Evolutionary conservation across 2,329 filamentous ascomycete species (phyloP).

Genomic region (Exophiala mesophila): DNA sequence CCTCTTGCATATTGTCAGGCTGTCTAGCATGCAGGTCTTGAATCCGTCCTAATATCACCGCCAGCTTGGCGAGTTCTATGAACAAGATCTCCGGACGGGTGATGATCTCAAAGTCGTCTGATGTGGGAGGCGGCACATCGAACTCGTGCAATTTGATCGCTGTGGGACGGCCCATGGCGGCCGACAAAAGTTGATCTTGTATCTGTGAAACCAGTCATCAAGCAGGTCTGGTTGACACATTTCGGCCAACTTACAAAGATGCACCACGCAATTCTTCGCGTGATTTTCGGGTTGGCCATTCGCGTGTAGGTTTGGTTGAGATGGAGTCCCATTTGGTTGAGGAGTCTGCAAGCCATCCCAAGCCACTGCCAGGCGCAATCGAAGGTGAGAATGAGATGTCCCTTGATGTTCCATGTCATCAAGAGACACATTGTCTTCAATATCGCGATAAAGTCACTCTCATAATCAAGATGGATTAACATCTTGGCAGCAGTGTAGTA

Average conservation of each 20-base stretch:
- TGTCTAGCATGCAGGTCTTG: background rate
- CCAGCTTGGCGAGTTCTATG: background rate
- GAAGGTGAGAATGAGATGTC: background rate
- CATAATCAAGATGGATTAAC: background rate
- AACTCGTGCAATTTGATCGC: slow-evolving; percentile 2
- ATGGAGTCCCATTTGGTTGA: slow-evolving; percentile 4
- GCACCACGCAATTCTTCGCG: background rate
- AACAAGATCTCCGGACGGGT: background rate
- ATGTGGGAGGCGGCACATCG: slow-evolving; percentile 1
- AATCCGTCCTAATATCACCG: background rate
- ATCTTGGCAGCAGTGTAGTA: slow-evolving; percentile 4
- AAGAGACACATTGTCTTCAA: slow-evolving; percentile 5
- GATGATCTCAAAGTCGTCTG: background rate
- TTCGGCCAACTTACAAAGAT: background rate
- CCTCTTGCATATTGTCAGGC: no score
- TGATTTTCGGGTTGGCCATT: background rate
- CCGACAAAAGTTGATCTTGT: slow-evolving; percentile 2
- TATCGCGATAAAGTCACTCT: slow-evolving; percentile 1
- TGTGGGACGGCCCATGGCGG: slow-evolving; percentile 1
- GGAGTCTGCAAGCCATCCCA: slow-evolving; percentile 1
- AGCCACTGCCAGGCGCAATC: slow-evolving; percentile 7
- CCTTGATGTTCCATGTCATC: slow-evolving; percentile 1
- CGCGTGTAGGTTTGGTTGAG: background rate
- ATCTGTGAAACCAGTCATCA: no score
- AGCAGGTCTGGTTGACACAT: no score